phyloP scores from a whole-genome alignment of 768 basidiomycete genomes.

The Pulveroboletus sp. region DNA sequence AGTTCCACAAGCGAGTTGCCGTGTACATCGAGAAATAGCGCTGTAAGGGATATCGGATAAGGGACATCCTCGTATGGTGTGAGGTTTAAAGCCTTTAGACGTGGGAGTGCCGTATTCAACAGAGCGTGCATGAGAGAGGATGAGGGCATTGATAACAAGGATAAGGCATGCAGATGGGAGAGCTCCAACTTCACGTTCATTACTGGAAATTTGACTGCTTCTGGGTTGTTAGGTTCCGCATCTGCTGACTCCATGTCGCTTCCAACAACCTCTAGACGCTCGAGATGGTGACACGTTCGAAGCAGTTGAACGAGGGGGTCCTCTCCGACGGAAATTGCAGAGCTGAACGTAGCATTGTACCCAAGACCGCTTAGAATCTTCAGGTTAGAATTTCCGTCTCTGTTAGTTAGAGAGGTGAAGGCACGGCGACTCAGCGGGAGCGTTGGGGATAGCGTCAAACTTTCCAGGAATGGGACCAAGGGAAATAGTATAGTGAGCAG shows the following conservation, averaged over 20 bases:
- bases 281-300: slow-evolving; percentile 49
- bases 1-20: slow-evolving; percentile 56
- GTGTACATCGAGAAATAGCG: slow-evolving; percentile 56
- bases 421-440: slow-evolving; percentile 59
- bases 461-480: slow-evolving; percentile 58
- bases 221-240: slow-evolving; percentile 30
- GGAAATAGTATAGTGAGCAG: slow-evolving; percentile 62
- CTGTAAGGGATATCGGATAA: slow-evolving; percentile 52
- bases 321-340: slow-evolving; percentile 29
- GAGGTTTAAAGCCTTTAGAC: slow-evolving; percentile 57
- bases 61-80: slow-evolving; percentile 72
- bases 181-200: slow-evolving; percentile 44
- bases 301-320: slow-evolving; percentile 60
- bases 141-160: slow-evolving; percentile 60
- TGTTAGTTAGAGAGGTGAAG: slow-evolving; percentile 45
- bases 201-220: slow-evolving; percentile 20
- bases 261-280: slow-evolving; percentile 60
- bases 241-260: slow-evolving; percentile 53
- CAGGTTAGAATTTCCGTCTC: slow-evolving; percentile 48
- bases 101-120: slow-evolving; percentile 55
- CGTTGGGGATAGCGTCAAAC: slow-evolving; percentile 49
- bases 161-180: slow-evolving; percentile 52
- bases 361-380: slow-evolving; percentile 51
- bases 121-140: slow-evolving; percentile 61
- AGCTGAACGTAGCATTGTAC: slow-evolving; percentile 37